phyloP scores from a whole-genome alignment of 2,329 filamentous ascomycete species.

The Polychaeton citri region DNA sequence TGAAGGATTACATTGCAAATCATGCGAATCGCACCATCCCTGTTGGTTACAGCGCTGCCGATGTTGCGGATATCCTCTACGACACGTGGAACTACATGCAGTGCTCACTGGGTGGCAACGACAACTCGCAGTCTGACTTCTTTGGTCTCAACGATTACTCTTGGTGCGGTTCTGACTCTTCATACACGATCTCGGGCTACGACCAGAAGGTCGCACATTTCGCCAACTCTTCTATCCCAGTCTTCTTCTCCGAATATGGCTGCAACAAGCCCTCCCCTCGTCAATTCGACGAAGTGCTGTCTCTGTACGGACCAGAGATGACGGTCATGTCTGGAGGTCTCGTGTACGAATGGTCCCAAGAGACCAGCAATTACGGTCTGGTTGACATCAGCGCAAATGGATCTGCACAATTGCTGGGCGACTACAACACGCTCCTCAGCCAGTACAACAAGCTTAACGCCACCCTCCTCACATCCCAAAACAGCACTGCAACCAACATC shows the following conservation, averaged over 20 bases:
- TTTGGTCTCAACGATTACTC: conserved; percentile 68
- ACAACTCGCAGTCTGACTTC: conserved; percentile 54
- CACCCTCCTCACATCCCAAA: conserved; percentile 48
- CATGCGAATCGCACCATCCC: conserved; percentile 46
- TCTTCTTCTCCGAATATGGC: conserved; percentile 75
- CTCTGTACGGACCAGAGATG: conserved; percentile 62
- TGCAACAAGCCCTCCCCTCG: conserved; percentile 63
- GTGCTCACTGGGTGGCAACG: conserved; percentile 43
- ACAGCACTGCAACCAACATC: conserved; percentile 41
- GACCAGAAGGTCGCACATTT: conserved; percentile 52
- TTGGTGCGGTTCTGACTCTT: conserved; percentile 57
- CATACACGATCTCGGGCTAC: conserved; percentile 50
- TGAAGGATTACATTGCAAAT: conserved; percentile 54
- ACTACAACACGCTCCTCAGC: conserved; percentile 54
- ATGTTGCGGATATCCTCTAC: conserved; percentile 58
- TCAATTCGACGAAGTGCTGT: conserved; percentile 60
- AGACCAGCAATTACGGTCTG: conserved; percentile 45
- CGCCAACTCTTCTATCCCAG: conserved; percentile 50
- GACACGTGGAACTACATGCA: conserved; percentile 67
- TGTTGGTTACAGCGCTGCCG: conserved; percentile 58
- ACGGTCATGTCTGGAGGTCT: conserved; percentile 61
- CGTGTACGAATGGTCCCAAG: conserved; percentile 70
- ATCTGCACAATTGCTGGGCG: conserved; percentile 28
- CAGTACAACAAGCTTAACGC: conserved; percentile 69
- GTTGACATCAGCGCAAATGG: conserved; percentile 31